Evolutionary conservation across 2,329 filamentous ascomycete species (phyloP), one percentile per base, ranked within the genome.

Genomic region (Fusarium sp.): DNA sequence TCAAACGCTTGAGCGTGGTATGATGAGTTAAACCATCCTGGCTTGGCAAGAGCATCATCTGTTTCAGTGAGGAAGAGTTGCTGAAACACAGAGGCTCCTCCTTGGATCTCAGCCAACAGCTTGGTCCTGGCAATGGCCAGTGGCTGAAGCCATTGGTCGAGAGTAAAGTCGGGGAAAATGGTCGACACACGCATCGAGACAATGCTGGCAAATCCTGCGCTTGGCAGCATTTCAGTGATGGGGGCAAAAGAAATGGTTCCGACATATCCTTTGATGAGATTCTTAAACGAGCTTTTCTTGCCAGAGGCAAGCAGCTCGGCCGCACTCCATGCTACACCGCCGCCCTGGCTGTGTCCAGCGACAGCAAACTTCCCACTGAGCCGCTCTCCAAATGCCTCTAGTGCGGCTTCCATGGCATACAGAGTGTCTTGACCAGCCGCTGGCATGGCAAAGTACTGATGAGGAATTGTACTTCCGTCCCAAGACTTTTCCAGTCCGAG

Each of bases 301-400:
- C 71, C 63, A 6, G 66, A 43, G 1, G 74, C 81, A 32, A 83
- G 79, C 6, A 75, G 61, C n/a, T 74, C 70, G 0, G 71, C 70
- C 1, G 62, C 63, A 14, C 43, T 66, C 86, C 87, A 88, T 0
- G 83, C 83, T 1, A 81, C 81, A 0, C 80, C 81, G 9, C 85
- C 86, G 9, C 86, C 87, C 72, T 88, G 85, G 10, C 82, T 85
- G 62, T 87, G 85, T 2, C 86, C 86, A 67, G 85, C 80, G n/a
- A 82, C 79, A 4, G 87, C 84, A 54, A 86, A 89, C 1, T 82
- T 75, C 0, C 78, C 67, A 2, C 70, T 79, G 0, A 85, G 74
- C 0, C 77, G 71, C 2, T 76, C 72, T 0, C 81, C 73, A 63
- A 87, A 89, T 0, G 84, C 83, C 12, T 66, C 70, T 20, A 79